A percentile compares a stretch with the other conserved stretches of the same genome.
phyloP scores from a whole-genome alignment of 345 rosid genomes.

The Boechera divaricarpa region DNA sequence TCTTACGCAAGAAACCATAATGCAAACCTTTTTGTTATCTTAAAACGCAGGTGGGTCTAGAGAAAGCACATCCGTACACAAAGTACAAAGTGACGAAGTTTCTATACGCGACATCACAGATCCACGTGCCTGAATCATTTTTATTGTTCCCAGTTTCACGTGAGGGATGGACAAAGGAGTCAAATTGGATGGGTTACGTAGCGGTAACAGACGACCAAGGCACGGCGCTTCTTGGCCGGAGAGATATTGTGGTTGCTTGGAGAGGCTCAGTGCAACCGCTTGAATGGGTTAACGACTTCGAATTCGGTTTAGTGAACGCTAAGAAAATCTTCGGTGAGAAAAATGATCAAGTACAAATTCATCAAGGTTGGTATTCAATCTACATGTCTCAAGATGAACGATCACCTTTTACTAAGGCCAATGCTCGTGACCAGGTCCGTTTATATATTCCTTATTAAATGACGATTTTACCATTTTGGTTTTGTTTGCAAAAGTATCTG shows the following conservation, averaged over 20 bases:
- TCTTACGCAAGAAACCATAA: conserved; percentile 29
- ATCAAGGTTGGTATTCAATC: conserved; percentile 89
- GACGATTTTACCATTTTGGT: not conserved
- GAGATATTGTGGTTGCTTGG: conserved; percentile 89
- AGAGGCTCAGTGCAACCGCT: conserved; percentile 74
- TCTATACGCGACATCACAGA: conserved; percentile 69
- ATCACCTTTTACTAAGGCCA: conserved; percentile 60
- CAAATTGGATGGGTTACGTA: conserved; percentile 85
- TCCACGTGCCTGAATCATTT: conserved; percentile 72
- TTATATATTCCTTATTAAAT: not conserved
- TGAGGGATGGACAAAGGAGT: conserved; percentile 86
- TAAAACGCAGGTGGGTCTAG: conserved; percentile 51
- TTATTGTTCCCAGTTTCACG: conserved; percentile 62
- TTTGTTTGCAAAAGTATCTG: not conserved
- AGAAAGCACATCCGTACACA: conserved; percentile 58
- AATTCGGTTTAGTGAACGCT: conserved; percentile 60
- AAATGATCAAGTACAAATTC: conserved; percentile 52
- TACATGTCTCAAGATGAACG: conserved; percentile 73
- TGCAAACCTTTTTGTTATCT: not conserved
- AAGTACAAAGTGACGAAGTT: conserved; percentile 72
- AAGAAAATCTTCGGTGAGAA: conserved; percentile 54
- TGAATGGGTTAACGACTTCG: conserved; percentile 77
- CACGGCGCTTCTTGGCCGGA: conserved; percentile 63
- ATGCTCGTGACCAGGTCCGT: conserved; percentile 72
- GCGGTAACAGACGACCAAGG: conserved; percentile 85